A percentile compares a stretch with the other conserved stretches of the same genome.
phyloP scores from a whole-genome alignment of 805 yeast genomes.

The Schwanniomyces vanrijiae region DNA sequence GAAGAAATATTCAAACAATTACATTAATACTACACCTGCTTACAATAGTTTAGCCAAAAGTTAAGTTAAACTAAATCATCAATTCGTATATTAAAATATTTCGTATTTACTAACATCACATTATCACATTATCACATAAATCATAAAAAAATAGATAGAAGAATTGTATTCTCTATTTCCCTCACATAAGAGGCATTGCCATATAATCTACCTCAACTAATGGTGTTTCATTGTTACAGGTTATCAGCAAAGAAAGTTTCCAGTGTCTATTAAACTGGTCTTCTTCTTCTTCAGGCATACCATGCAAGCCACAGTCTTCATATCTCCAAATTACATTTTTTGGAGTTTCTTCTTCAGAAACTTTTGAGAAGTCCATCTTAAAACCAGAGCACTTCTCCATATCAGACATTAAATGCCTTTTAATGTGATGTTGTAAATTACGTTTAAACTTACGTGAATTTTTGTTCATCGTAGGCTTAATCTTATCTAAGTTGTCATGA shows the following conservation, averaged over 20 bases:
- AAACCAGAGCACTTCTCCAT: constrained; percentile 63
- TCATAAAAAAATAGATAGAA: background rate
- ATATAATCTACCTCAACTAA: constrained; percentile 64
- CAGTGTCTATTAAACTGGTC: constrained; percentile 54
- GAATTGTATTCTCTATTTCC: background rate
- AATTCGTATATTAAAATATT: background rate
- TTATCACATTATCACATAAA: constrained; percentile 5
- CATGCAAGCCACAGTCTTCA: constrained; percentile 58
- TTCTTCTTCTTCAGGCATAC: constrained; percentile 48
- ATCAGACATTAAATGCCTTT: constrained; percentile 68
- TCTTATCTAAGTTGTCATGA: constrained; percentile 68
- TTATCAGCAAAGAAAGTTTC: constrained; percentile 62
- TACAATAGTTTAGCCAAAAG: constrained; percentile 36
- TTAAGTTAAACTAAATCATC: background rate
- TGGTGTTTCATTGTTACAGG: constrained; percentile 67
- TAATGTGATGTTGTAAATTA: constrained; percentile 72
- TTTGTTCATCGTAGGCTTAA: constrained; percentile 70
- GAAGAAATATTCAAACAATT: constrained; percentile 30
- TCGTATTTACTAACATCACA: background rate
- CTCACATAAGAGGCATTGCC: constrained; percentile 43
- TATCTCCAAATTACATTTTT: constrained; percentile 63
- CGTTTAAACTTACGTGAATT: constrained; percentile 70
- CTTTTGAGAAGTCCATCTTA: constrained; percentile 49
- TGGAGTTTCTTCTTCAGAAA: constrained; percentile 47
- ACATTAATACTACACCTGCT: constrained; percentile 37